phyloP scores from a whole-genome alignment of 2,329 filamentous ascomycete species.

The Cercospora sp. region DNA sequence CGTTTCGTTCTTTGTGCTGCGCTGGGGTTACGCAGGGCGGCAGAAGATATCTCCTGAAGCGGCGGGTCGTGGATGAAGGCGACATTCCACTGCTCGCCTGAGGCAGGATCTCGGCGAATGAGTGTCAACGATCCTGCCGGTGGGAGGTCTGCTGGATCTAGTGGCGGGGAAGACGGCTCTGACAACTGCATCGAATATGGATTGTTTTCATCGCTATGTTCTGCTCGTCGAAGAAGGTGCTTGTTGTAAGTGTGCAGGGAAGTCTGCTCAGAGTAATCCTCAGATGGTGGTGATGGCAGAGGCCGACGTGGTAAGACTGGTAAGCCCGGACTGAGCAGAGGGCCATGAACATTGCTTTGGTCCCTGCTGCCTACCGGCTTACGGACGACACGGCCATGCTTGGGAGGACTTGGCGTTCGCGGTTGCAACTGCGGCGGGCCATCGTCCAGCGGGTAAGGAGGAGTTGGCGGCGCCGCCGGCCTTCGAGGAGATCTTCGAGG shows the following conservation, averaged over 20 bases:
- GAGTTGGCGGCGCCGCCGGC: slow-evolving; percentile 21
- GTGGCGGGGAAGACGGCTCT: slow-evolving; percentile 11
- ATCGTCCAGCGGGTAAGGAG: slow-evolving; percentile 27
- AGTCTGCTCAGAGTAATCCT: slow-evolving; percentile 22
- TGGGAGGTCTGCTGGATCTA: slow-evolving; percentile 15
- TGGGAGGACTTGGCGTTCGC: slow-evolving; percentile 16
- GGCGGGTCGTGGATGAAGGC: slow-evolving; percentile 50
- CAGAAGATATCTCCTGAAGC: slow-evolving; percentile 48
- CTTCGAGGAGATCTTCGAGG: slow-evolving; percentile 25
- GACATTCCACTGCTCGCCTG: slow-evolving; percentile 54
- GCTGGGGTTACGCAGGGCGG: slow-evolving; percentile 37
- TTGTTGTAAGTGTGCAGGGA: slow-evolving; percentile 31
- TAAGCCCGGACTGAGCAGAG: slow-evolving; percentile 17
- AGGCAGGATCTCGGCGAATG: slow-evolving; percentile 53
- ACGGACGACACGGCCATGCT: slow-evolving; percentile 25
- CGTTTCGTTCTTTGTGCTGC: slow-evolving; percentile 38
- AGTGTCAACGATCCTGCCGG: slow-evolving; percentile 44
- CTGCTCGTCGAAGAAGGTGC: slow-evolving; percentile 26
- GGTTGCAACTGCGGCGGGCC: slow-evolving; percentile 5
- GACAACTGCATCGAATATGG: slow-evolving; percentile 28
- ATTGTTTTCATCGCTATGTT: slow-evolving; percentile 29
- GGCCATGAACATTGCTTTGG: not conserved
- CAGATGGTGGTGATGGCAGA: slow-evolving; percentile 32
- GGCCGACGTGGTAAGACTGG: slow-evolving; percentile 28
- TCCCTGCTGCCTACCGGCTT: slow-evolving; percentile 27